A percentile compares a stretch with the other conserved stretches of the same genome.
Conservation (phyloP, 2,329 filamentous ascomycete genomes). For the Hirsutella minnesotensis region DNA sequence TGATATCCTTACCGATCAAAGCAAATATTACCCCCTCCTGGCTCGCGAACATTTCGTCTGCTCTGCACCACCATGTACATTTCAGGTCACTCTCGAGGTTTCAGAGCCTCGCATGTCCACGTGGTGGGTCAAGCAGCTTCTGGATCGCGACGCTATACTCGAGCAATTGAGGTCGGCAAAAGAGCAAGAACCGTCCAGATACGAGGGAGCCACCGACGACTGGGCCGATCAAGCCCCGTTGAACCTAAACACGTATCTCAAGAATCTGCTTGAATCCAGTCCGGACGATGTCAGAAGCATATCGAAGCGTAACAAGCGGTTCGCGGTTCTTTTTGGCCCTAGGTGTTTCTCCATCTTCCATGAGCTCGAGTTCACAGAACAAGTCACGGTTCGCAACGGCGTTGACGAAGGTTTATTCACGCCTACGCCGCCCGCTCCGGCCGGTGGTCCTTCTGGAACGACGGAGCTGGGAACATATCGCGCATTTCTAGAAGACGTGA, state of each 20-base stretch:
- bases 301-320: conserved; percentile 45
- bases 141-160: conserved; percentile 31
- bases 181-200: conserved; percentile 35
- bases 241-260: conserved; percentile 39
- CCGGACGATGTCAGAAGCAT: conserved; percentile 30
- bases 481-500: conserved; percentile 37
- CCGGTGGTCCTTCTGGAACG: conserved; percentile 17
- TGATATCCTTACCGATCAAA: conserved; percentile 11
- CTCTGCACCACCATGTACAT: conserved; percentile 27
- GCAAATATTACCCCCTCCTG: conserved; percentile 26
- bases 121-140: conserved; percentile 30
- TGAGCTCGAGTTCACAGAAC: conserved; percentile 36
- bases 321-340: conserved; percentile 39
- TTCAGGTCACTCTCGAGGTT: conserved; percentile 33
- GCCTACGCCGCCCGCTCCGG: conserved; percentile 20
- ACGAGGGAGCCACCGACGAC: conserved; percentile 27
- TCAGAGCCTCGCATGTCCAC: conserved; percentile 33
- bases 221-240: conserved; percentile 27
- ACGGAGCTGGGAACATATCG: conserved; percentile 29
- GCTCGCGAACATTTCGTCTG: conserved; percentile 28
- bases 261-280: conserved; percentile 31
- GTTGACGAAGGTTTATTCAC: conserved; percentile 26
- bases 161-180: conserved; percentile 26
- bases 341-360: conserved; percentile 36
- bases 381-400: conserved; percentile 21